These are phyloP conservation scores for Umbilicaria muhlenbergii DNA, from an alignment of 495 filamentous ascomycete genomes.

Conservation along the genomic window DNA sequence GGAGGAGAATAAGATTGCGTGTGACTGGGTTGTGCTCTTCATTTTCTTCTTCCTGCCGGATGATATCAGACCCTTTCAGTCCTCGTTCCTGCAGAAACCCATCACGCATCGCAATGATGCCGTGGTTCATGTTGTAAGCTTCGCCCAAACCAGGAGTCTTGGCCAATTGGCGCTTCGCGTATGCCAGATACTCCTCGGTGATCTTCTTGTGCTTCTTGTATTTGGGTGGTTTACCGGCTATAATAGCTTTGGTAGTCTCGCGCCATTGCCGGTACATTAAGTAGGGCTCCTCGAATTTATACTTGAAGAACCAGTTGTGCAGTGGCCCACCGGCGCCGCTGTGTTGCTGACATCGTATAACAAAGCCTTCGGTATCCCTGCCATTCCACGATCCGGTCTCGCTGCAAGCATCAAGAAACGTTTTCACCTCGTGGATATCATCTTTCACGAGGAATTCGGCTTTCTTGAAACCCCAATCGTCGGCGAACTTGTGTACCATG, in stretches of 20 bases:
- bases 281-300: conserved; percentile 98
- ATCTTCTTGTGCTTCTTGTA: conserved; percentile 78
- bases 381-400: conserved; percentile 78
- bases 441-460: conserved; percentile 66
- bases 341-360: conserved; percentile 65
- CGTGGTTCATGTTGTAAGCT: conserved; percentile 72
- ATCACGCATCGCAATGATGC: conserved; percentile 84
- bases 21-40: conserved; percentile 28
- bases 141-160: conserved; percentile 44
- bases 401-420: conserved; percentile 67
- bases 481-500: conserved; percentile 75
- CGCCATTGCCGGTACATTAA: conserved; percentile 98
- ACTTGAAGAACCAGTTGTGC: conserved; percentile 98
- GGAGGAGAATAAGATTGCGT: conserved; percentile 58
- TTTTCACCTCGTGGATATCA: conserved; percentile 52
- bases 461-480: conserved; percentile 88
- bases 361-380: conserved; percentile 90
- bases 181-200: conserved; percentile 79
- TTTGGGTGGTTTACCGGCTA: conserved; percentile 54
- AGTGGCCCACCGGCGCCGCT: conserved; percentile 29
- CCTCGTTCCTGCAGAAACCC: conserved; percentile 70
- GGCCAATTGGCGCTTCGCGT: conserved; percentile 56
- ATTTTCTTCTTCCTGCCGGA: conserved; percentile 41
- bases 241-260: conserved; percentile 86
- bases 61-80: conserved; percentile 73